Evolutionary conservation across 108 stramenopile genomes (phyloP).

Genomic region (Skeletonema grethae): DNA sequence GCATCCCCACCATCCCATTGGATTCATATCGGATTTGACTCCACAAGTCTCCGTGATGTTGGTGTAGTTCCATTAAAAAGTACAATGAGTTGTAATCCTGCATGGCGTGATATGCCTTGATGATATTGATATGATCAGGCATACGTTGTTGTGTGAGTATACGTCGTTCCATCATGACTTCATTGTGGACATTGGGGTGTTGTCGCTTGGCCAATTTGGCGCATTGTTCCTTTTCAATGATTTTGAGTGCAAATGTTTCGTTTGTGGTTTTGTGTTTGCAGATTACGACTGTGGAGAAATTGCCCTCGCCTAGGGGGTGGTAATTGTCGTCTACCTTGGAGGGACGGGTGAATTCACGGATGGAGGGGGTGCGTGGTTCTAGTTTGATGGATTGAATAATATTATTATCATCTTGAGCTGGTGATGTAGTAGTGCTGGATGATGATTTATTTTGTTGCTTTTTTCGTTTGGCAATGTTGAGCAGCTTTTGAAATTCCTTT

Average conservation of each 20-base stretch:
- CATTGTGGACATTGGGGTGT: constrained; percentile 96
- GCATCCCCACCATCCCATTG: constrained; percentile 72
- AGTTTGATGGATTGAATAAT: constrained; percentile 56
- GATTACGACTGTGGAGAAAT: constrained; percentile 85
- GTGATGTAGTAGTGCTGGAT: constrained; percentile 5
- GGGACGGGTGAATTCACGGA: constrained; percentile 73
- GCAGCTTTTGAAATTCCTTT: constrained; percentile 60
- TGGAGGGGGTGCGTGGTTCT: constrained; percentile 62
- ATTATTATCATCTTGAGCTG: constrained; percentile 3
- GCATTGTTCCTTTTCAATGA: constrained; percentile 91
- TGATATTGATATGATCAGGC: constrained; percentile 56
- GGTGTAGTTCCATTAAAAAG: constrained; percentile 84
- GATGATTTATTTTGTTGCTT: constrained; percentile 11
- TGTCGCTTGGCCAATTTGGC: constrained; percentile 83
- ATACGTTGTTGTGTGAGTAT: constrained; percentile 77
- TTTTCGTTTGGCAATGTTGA: constrained; percentile 28
- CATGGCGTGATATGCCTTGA: constrained; percentile 88
- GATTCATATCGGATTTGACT: constrained; percentile 54
- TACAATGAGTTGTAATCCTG: constrained; percentile 80
- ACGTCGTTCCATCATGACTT: constrained; percentile 95
- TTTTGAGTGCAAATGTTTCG: constrained; percentile 95
- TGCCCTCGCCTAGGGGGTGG: constrained; percentile 79
- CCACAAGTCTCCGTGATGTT: constrained; percentile 93
- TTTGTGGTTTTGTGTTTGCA: constrained; percentile 80
- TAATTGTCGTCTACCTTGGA: constrained; percentile 67